Conservation (phyloP, 1,284 basidiomycete genomes). For the Afroboletus lepidellus region DNA sequence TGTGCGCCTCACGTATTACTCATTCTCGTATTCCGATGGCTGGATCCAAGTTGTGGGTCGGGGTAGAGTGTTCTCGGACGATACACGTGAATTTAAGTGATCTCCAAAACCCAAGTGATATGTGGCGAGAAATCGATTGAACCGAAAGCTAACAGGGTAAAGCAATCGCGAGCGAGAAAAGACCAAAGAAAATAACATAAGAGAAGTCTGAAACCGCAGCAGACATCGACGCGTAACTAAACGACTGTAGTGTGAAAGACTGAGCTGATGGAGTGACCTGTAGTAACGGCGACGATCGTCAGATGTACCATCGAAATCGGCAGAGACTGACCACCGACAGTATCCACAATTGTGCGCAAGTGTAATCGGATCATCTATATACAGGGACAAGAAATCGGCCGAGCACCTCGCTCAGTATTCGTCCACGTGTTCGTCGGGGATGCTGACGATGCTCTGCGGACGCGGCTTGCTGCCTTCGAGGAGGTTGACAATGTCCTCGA, state of each 20-base stretch:
- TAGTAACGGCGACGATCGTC: not conserved
- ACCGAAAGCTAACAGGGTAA: not conserved
- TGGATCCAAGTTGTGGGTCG: slow-evolving; percentile 8
- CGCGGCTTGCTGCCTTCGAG: slow-evolving; percentile 50
- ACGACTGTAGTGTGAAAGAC: slow-evolving; percentile 33
- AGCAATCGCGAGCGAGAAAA: slow-evolving; percentile 12
- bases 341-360: slow-evolving; percentile 28
- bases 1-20: not conserved
- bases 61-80: slow-evolving; percentile 15
- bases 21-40: not conserved
- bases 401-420: slow-evolving; percentile 21
- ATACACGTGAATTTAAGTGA: slow-evolving; percentile 10
- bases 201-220: slow-evolving; percentile 17
- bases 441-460: slow-evolving; percentile 43
- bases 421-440: slow-evolving; percentile 46
- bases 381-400: slow-evolving; percentile 15
- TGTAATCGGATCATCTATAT: slow-evolving; percentile 20
- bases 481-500: slow-evolving; percentile 64
- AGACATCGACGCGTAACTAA: slow-evolving; percentile 31
- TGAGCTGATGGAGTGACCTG: slow-evolving; percentile 17
- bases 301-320: not conserved
- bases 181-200: slow-evolving; percentile 20
- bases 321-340: slow-evolving; percentile 25
- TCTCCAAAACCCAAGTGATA: slow-evolving; percentile 9
- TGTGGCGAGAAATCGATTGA: not conserved